A percentile compares a stretch with the other conserved stretches of the same genome.
Conservation (phyloP, 805 yeast genomes). For the Candida ponderosae region DNA sequence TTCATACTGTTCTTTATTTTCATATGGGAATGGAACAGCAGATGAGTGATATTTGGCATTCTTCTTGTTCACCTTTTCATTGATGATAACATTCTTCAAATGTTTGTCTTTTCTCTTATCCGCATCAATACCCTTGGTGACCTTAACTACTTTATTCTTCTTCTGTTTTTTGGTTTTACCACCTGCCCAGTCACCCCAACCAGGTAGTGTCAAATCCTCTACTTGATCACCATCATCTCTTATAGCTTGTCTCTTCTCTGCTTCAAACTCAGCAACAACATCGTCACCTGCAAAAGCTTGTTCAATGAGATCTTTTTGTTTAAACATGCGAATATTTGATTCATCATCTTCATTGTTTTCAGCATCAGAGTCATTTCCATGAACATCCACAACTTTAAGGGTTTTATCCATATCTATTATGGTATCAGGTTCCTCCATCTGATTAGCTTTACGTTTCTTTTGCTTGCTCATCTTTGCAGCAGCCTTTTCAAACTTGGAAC, state of each 20-base stretch:
- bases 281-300: slow-evolving; percentile 98
- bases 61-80: slow-evolving; percentile 81
- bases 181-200: slow-evolving; percentile 99
- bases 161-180: slow-evolving; percentile 34
- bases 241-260: slow-evolving; percentile 60
- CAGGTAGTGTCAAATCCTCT: slow-evolving; percentile 82
- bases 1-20: slow-evolving; percentile 90
- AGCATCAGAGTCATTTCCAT: slow-evolving; percentile 26
- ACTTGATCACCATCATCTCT: slow-evolving; percentile 83
- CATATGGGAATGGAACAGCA: slow-evolving; percentile 93
- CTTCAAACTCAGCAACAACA: slow-evolving; percentile 69
- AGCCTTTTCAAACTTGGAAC: slow-evolving; percentile 41
- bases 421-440: slow-evolving; percentile 28
- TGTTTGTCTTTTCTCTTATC: slow-evolving; percentile 74
- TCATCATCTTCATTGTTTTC: slow-evolving; percentile 39
- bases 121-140: slow-evolving; percentile 63
- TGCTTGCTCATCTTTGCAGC: slow-evolving; percentile 20
- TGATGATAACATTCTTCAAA: slow-evolving; percentile 76
- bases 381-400: slow-evolving; percentile 43
- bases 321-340: slow-evolving; percentile 46
- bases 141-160: slow-evolving; percentile 60
- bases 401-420: slow-evolving; percentile 44
- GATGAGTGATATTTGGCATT: slow-evolving; percentile 77
- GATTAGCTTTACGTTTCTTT: slow-evolving; percentile 25
- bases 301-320: slow-evolving; percentile 73